Base-by-base conservation (phyloP, 768 basidiomycete species). In the Suillus tomentosus region DNA sequence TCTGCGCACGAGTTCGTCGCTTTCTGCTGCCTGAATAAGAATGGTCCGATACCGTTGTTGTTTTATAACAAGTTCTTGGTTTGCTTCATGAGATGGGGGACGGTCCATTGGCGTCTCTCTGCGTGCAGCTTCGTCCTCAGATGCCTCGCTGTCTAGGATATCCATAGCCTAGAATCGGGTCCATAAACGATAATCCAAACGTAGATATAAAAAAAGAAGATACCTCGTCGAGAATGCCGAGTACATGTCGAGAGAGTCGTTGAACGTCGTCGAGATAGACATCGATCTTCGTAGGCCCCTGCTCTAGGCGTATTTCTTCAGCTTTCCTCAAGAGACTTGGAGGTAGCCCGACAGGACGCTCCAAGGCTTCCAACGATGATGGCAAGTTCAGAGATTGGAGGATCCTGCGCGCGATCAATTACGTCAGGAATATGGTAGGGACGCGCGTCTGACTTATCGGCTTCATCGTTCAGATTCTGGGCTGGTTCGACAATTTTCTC, bases 101-200 rank as follows among this genome's bases (percentile, higher is more conserved):
- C 94, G 82, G 62, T 79, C 75, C 63, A 84, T 69, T 53, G 76
- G 67, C 1, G 74, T 76, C 27, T 84, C 83, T 66, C 82, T 82
- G 17, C 89, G 85, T 37, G 85, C 79, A 13, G 84, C 81, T 72
- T 94, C 92, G 68, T 95, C 92, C 71, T 94, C 91, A 15, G 90
- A 90, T 17, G 91, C 91, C 76, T 97, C 96, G 51, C 85, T 87
- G 69, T 96, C 95, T n/a, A 99, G 78, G 24, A 96, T 86, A 69
- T 95, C 94, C 80, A 95, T 84, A 0, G 94, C 87, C 95, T 97
- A 67, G 22, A n/a, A 43, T 60, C 45, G 39, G 22, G 42, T 39
- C 27, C 42, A 34, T 19, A 60, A 64, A 17, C 45, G 40, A 56
- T 17, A 50, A 40, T 65, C n/a, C 63, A 43, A 50, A 45, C 1